Evolutionary conservation across 345 rosid genomes (phyloP).

Genomic region (Capsella bursapastoris): DNA sequence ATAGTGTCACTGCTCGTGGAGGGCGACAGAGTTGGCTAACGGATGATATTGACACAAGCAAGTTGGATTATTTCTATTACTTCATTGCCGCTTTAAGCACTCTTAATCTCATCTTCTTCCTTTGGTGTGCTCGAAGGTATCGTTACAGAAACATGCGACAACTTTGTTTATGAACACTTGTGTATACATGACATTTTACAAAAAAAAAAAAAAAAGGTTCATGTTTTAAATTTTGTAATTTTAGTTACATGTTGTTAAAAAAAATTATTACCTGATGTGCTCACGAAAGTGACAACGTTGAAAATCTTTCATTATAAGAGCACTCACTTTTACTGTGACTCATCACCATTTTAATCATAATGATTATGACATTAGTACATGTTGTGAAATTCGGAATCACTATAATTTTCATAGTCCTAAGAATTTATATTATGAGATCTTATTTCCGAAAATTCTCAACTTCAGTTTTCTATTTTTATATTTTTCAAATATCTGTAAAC

Average conservation of each 20-base stretch:
- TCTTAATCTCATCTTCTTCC: slow-evolving; percentile 55
- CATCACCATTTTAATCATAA: not conserved
- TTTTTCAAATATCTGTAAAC: too few relatives aligned
- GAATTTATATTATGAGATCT: too few relatives aligned
- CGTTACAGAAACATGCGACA: slow-evolving; percentile 45
- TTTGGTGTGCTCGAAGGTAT: slow-evolving; percentile 51
- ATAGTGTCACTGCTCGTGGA: slow-evolving; percentile 46
- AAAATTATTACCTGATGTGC: too few relatives aligned
- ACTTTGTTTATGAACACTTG: not conserved
- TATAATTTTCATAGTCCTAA: too few relatives aligned
- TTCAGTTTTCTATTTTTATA: too few relatives aligned
- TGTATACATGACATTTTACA: not conserved
- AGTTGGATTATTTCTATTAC: slow-evolving; percentile 65
- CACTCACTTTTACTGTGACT: not conserved
- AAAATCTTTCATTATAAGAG: not conserved
- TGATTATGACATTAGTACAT: not conserved
- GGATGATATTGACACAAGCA: slow-evolving; percentile 53
- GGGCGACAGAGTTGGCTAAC: slow-evolving; percentile 59
- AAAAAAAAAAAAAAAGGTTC: not conserved
- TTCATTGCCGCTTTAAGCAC: slow-evolving; percentile 56
- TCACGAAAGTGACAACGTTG: not conserved
- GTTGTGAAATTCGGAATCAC: too few relatives aligned
- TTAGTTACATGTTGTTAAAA: not conserved
- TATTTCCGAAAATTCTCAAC: too few relatives aligned
- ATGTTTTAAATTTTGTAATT: not conserved